These are phyloP conservation scores for Melaleuca alternifolia DNA, from an alignment of 345 rosid species.

Conservation along the genomic window DNA sequence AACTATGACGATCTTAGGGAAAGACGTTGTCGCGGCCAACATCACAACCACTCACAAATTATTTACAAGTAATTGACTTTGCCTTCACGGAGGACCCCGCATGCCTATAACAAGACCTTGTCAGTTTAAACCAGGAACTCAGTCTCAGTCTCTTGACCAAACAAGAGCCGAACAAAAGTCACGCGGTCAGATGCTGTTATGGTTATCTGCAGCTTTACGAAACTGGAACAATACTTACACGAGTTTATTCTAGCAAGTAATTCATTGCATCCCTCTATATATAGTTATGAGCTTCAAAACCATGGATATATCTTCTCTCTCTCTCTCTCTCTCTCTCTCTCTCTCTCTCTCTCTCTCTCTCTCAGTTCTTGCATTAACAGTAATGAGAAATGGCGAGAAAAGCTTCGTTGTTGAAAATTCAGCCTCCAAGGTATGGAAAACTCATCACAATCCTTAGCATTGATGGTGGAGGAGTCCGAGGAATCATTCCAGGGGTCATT, in stretches of 20 bases:
- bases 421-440: conserved; percentile 36
- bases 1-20: no score
- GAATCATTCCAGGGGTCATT: conserved; percentile 56
- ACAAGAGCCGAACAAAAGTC: not conserved
- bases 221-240: not conserved
- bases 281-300: not conserved
- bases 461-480: conserved; percentile 73
- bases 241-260: no score
- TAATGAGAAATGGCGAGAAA: conserved; percentile 6
- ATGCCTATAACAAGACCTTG: not conserved
- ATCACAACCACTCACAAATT: not conserved
- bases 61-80: not conserved
- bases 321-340: no score
- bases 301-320: not conserved
- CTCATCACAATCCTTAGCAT: conserved; percentile 59
- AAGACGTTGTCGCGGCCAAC: no score
- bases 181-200: not conserved
- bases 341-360: not conserved
- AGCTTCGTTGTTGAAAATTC: not conserved
- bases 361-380: not conserved
- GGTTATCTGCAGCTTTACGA: not conserved
- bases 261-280: not conserved
- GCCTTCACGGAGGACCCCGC: not conserved
- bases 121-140: not conserved
- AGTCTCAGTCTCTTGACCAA: not conserved